Percentiles rank a stretch among this genome's conserved stretches.
phyloP scores from a whole-genome alignment of 805 yeast species.

The Candida xyloterini region DNA sequence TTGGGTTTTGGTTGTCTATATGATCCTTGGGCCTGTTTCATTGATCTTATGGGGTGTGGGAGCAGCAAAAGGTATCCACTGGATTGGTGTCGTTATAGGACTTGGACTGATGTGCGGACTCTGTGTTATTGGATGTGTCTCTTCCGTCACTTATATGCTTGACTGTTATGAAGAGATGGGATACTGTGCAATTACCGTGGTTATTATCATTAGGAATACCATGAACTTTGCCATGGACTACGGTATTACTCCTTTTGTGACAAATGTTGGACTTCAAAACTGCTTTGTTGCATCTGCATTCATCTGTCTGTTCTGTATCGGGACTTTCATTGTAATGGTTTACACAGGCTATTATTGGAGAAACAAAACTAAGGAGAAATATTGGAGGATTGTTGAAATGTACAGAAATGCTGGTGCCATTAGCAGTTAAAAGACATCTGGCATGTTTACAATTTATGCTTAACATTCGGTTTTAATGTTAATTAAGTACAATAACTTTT shows the following conservation, averaged over 20 bases:
- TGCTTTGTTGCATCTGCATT: constrained; percentile 56
- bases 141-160: constrained; percentile 50
- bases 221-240: constrained; percentile 60
- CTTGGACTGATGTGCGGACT: constrained; percentile 56
- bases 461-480: no score
- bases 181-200: constrained; percentile 52
- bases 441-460: no score
- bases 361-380: constrained; percentile 31
- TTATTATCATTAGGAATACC: constrained; percentile 53
- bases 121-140: constrained; percentile 50
- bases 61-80: constrained; percentile 49
- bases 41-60: constrained; percentile 65
- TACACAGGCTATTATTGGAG: constrained; percentile 38
- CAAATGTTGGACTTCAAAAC: constrained; percentile 49
- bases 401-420: constrained; percentile 7
- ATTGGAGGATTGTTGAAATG: constrained; percentile 35
- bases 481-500: no score
- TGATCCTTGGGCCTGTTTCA: constrained; percentile 52
- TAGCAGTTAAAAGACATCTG: neutral
- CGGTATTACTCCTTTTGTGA: constrained; percentile 59
- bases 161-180: constrained; percentile 56
- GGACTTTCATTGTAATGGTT: constrained; percentile 42
- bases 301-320: constrained; percentile 46
- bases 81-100: constrained; percentile 55
- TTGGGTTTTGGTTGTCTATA: constrained; percentile 46